These are phyloP conservation scores for Dactylellina sp. DNA, from an alignment of 2,329 filamentous ascomycete genomes.

Conservation along the genomic window DNA sequence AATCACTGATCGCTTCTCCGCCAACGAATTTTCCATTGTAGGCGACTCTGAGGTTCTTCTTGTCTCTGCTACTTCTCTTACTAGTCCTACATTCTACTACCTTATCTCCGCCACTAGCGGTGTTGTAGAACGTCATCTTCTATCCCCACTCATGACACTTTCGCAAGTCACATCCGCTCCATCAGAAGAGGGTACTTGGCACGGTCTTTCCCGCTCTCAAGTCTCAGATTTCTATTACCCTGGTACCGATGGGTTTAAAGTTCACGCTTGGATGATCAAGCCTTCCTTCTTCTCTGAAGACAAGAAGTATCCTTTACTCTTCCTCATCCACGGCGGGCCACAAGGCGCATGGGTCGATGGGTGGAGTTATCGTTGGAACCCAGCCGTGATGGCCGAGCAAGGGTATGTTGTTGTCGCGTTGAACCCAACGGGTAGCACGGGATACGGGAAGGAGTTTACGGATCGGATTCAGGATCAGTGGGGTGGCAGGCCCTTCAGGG, in stretches of 20 bases:
- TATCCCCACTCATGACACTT: slow-evolving; percentile 38
- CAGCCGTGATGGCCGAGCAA: slow-evolving; percentile 85
- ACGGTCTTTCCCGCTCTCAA: slow-evolving; percentile 72
- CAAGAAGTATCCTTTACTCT: slow-evolving; percentile 82
- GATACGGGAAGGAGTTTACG: slow-evolving; percentile 81
- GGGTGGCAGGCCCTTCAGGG: slow-evolving; percentile 83
- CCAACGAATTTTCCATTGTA: slow-evolving; percentile 31
- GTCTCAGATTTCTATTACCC: slow-evolving; percentile 77
- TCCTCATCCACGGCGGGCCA: slow-evolving; percentile 85
- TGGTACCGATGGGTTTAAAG: slow-evolving; percentile 72
- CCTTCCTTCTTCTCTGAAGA: slow-evolving; percentile 75
- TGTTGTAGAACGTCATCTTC: slow-evolving; percentile 66
- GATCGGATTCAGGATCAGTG: slow-evolving; percentile 83
- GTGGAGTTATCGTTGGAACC: slow-evolving; percentile 88
- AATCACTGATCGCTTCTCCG: slow-evolving; percentile 36
- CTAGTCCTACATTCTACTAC: slow-evolving; percentile 78
- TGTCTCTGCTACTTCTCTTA: slow-evolving; percentile 74
- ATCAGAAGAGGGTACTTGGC: slow-evolving; percentile 40
- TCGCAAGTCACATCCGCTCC: slow-evolving; percentile 2
- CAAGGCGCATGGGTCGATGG: slow-evolving; percentile 80
- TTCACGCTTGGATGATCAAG: slow-evolving; percentile 78
- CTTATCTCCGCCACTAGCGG: slow-evolving; percentile 64
- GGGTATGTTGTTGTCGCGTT: slow-evolving; percentile 85
- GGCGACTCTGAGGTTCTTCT: slow-evolving; percentile 68
- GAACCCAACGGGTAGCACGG: slow-evolving; percentile 85